Evolutionary conservation across 2,329 filamentous ascomycete genomes (phyloP).

Genomic region (Remersonia thermophila): DNA sequence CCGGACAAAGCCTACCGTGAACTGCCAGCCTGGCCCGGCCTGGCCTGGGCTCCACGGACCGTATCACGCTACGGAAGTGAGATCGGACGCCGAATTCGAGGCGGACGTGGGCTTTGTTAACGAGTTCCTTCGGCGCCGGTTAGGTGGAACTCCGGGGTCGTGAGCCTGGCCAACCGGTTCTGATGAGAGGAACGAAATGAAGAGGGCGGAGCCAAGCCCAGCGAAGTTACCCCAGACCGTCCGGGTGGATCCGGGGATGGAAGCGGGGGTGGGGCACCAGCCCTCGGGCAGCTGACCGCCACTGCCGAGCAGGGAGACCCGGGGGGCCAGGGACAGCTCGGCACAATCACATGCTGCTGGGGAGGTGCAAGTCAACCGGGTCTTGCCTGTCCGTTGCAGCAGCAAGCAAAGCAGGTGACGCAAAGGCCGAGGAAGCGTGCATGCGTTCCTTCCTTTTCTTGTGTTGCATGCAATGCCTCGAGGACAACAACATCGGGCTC

Average conservation of each 20-base stretch:
- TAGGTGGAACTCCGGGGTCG: no score
- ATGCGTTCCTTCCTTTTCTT: neutral
- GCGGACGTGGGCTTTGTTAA: no score
- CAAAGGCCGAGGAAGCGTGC: slow-evolving; percentile 16
- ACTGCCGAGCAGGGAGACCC: no score
- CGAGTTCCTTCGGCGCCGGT: neutral
- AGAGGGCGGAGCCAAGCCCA: no score
- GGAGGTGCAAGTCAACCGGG: slow-evolving; percentile 3
- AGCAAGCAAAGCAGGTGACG: slow-evolving; percentile 18
- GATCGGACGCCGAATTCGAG: no score
- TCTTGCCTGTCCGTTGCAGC: slow-evolving; percentile 12
- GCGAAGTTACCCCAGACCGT: neutral
- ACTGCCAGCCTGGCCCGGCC: no score
- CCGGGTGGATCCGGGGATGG: neutral
- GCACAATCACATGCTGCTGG: slow-evolving; percentile 15
- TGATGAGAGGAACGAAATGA: neutral
- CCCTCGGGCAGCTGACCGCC: no score
- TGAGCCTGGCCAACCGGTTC: no score
- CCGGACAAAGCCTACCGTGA: no score
- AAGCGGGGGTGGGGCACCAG: no score
- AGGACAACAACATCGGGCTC: neutral
- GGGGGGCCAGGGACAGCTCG: neutral
- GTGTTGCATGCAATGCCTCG: neutral
- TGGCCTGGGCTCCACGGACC: no score
- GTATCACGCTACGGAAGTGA: no score